phyloP scores from a whole-genome alignment of 2,329 filamentous ascomycete species.

The Botrytis tulipae region DNA sequence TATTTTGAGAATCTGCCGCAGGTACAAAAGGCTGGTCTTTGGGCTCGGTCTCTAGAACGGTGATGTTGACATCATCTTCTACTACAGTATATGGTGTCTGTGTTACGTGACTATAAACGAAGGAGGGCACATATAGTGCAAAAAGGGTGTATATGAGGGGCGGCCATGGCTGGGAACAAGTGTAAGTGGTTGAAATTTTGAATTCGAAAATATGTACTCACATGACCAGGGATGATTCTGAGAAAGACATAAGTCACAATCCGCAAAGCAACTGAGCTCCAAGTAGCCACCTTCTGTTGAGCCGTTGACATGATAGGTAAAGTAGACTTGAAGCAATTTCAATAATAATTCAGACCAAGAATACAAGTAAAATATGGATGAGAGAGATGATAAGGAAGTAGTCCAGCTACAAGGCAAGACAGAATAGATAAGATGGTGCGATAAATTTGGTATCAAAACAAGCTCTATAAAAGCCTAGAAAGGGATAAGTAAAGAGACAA shows the following conservation, averaged over 20 bases:
- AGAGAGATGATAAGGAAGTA: background rate
- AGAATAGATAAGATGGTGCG: background rate
- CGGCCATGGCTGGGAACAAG: constrained; percentile 38
- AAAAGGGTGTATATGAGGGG: constrained; percentile 58
- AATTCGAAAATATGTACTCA: constrained; percentile 28
- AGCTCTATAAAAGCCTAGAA: background rate
- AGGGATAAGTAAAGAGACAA: background rate
- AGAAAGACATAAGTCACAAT: constrained; percentile 56
- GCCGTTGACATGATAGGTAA: background rate
- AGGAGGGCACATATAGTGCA: constrained; percentile 64
- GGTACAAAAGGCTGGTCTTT: constrained; percentile 38
- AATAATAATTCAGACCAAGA: background rate
- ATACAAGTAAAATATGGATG: background rate
- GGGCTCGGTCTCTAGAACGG: constrained; percentile 48
- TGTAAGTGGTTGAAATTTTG: constrained; percentile 6
- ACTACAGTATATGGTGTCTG: constrained; percentile 58
- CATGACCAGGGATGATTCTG: constrained; percentile 49
- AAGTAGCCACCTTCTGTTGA: constrained; percentile 31
- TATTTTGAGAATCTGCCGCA: constrained; percentile 33
- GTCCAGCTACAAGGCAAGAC: background rate
- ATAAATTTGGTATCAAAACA: background rate
- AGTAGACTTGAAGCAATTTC: background rate
- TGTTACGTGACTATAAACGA: constrained; percentile 56
- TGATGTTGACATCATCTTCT: constrained; percentile 57
- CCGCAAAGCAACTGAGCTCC: constrained; percentile 51